Percentiles rank a stretch among this genome's conserved stretches.
These are phyloP conservation scores for Globisporangium megalacanthum DNA, from an alignment of 352 stramenopile genomes.

Conservation along the genomic window DNA sequence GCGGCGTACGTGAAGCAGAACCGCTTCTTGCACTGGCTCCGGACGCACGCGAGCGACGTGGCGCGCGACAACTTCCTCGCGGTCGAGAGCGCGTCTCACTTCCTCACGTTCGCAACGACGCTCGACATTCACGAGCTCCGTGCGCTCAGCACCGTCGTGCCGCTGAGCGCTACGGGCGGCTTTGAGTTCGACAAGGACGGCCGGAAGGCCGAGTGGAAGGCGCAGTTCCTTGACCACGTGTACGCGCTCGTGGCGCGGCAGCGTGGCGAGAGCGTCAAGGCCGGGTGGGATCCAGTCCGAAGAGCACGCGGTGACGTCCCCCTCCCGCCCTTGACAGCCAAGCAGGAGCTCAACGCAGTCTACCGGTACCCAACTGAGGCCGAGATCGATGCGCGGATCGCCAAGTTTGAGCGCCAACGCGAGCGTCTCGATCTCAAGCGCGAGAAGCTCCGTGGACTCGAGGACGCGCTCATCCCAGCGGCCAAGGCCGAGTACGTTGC, in stretches of 20 bases:
- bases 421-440: constrained; percentile 40
- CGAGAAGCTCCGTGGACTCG: constrained; percentile 28
- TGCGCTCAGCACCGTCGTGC: constrained; percentile 41
- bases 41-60: constrained; percentile 69
- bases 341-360: constrained; percentile 58
- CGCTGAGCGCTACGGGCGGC: constrained; percentile 13
- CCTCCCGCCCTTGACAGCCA: constrained; percentile 50
- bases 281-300: constrained; percentile 52
- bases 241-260: constrained; percentile 48
- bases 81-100: constrained; percentile 49
- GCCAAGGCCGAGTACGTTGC: constrained; percentile 75
- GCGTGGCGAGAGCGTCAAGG: constrained; percentile 46
- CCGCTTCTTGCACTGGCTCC: constrained; percentile 67
- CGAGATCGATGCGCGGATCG: constrained; percentile 50
- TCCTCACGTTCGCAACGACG: constrained; percentile 54
- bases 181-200: constrained; percentile 80
- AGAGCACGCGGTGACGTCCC: constrained; percentile 35
- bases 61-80: constrained; percentile 65
- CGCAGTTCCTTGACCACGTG: constrained; percentile 62
- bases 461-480: constrained; percentile 47
- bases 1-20: constrained; percentile 78
- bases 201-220: constrained; percentile 54
- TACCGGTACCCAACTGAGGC: constrained; percentile 64
- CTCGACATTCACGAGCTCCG: constrained; percentile 72
- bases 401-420: constrained; percentile 56